phyloP scores from a whole-genome alignment of 495 filamentous ascomycete genomes.

The Penicillium mononematosum region DNA sequence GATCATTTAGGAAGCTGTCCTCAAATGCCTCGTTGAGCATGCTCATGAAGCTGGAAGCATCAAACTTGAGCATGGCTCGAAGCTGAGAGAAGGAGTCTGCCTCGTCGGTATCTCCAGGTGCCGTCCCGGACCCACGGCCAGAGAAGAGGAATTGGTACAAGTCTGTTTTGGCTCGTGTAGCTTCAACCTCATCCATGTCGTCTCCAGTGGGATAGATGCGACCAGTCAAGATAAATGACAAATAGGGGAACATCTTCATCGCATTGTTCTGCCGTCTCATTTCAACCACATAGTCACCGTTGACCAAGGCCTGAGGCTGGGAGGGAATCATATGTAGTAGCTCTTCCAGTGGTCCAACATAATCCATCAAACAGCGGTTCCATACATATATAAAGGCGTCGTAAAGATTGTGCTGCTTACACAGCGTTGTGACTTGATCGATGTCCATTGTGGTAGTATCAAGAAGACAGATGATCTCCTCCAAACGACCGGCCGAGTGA shows the following conservation, averaged over 20 bases:
- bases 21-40: conserved; percentile 97
- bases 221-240: conserved; percentile 89
- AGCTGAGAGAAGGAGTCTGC: conserved; percentile 81
- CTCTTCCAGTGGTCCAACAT: conserved; percentile 85
- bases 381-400: conserved; percentile 97
- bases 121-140: conserved; percentile 57
- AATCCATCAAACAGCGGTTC: conserved; percentile 86
- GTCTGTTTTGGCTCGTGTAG: conserved; percentile 74
- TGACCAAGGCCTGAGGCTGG: conserved; percentile 27
- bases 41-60: conserved; percentile 88
- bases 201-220: conserved; percentile 87
- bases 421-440: conserved; percentile 86
- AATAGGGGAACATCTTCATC: conserved; percentile 90
- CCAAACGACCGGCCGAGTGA: conserved; percentile 71
- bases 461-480: conserved; percentile 92
- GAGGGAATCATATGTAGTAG: conserved; percentile 69
- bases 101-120: conserved; percentile 56
- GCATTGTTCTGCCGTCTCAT: conserved; percentile 57
- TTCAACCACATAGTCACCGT: conserved; percentile 35
- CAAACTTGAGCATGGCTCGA: conserved; percentile 78
- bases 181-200: conserved; percentile 62
- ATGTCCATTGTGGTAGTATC: conserved; percentile 90
- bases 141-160: conserved; percentile 93
- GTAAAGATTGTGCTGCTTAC: conserved; percentile 86
- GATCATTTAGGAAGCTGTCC: conserved; percentile 84